phyloP scores from a whole-genome alignment of 2,329 filamentous ascomycete genomes.

The Pseudocercospora eumusae region DNA sequence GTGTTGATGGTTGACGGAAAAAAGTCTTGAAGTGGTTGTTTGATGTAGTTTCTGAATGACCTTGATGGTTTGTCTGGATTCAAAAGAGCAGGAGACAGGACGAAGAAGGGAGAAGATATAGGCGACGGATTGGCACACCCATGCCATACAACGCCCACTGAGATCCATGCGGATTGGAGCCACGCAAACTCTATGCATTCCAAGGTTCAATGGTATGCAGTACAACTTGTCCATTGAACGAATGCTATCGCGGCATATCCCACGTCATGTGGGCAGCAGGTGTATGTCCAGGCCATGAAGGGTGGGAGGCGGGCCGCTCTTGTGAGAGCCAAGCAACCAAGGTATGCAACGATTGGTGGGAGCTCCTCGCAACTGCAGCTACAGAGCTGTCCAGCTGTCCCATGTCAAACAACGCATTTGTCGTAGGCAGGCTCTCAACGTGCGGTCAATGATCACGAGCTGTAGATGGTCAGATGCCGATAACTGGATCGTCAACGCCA shows the following conservation, averaged over 20 bases:
- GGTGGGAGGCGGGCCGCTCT: conserved; percentile 15
- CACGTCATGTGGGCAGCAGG: conserved; percentile 27
- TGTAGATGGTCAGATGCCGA: neutral
- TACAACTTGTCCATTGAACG: conserved; percentile 21
- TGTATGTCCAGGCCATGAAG: conserved; percentile 12
- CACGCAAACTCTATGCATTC: conserved; percentile 27
- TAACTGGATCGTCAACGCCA: neutral
- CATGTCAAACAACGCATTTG: conserved; percentile 14
- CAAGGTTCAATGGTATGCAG: conserved; percentile 23
- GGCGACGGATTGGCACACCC: conserved; percentile 7
- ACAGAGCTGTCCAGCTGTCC: conserved; percentile 10
- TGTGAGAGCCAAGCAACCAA: conserved; percentile 10
- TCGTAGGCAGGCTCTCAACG: neutral
- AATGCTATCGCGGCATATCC: conserved; percentile 21
- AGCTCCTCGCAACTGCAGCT: conserved; percentile 16
- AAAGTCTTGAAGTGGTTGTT: conserved; percentile 22
- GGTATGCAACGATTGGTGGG: conserved; percentile 22
- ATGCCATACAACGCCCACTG: conserved; percentile 19
- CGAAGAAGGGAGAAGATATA: conserved; percentile 29
- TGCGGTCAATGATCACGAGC: conserved; percentile 3
- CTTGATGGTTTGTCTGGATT: conserved; percentile 27
- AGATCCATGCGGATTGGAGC: conserved; percentile 22
- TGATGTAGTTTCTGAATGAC: conserved; percentile 26
- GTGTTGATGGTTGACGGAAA: conserved; percentile 17
- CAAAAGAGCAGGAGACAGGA: conserved; percentile 20